Evolutionary conservation across 192 early-diverging fungal species (phyloP).

Genomic region (Podila horticola): DNA sequence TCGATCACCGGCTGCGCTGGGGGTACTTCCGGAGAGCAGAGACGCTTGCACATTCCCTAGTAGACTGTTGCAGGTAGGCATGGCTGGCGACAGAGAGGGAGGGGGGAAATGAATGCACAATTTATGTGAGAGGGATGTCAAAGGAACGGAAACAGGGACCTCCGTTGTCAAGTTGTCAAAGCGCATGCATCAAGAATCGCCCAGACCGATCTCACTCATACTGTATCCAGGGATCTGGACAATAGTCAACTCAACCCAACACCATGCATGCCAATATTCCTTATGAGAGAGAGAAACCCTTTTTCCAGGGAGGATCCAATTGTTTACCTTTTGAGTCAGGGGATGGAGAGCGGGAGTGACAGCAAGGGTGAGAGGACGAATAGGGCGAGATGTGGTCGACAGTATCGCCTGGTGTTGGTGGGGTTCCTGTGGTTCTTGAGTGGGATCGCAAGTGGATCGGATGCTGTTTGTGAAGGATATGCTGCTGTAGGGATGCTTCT

Average conservation of each 20-base stretch:
- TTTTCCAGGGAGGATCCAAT: not conserved
- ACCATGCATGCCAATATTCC: no score
- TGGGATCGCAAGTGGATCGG: not conserved
- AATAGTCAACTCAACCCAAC: no score
- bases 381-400: not conserved
- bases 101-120: not conserved
- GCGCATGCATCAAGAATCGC: no score
- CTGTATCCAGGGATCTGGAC: no score
- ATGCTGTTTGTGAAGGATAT: no score
- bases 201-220: no score
- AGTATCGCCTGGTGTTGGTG: conserved; percentile 1
- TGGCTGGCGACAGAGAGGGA: not conserved
- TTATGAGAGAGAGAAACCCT: not conserved
- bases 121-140: not conserved
- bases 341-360: not conserved
- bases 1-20: not conserved
- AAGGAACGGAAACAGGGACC: not conserved
- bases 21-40: not conserved
- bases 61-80: not conserved
- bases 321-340: conserved; percentile 1
- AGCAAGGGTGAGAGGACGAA: not conserved
- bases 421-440: not conserved
- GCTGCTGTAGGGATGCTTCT: no score
- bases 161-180: not conserved
- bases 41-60: not conserved